Evolutionary conservation across 345 rosid genomes (phyloP).

Genomic region (Syzygium grande): DNA sequence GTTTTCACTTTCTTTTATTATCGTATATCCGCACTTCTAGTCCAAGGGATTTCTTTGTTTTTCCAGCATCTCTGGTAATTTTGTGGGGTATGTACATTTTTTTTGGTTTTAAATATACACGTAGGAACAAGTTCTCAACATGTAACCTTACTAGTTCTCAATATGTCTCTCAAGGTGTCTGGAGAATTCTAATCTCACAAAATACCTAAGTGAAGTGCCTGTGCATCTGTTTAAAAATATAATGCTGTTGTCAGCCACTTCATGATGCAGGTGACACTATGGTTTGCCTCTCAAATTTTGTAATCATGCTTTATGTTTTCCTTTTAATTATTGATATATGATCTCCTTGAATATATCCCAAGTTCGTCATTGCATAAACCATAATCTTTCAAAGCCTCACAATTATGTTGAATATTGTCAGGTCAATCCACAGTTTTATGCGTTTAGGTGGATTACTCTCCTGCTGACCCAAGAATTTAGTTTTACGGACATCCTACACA

Average conservation of each 20-base stretch:
- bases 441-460: constrained; percentile 97
- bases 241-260: background rate
- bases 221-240: background rate
- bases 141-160: background rate
- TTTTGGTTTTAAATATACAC: background rate
- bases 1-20: background rate
- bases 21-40: background rate
- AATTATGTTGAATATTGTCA: constrained; percentile 18
- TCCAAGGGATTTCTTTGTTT: background rate
- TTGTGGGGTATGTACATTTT: background rate
- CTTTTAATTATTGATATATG: background rate
- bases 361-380: background rate
- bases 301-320: background rate
- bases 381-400: background rate
- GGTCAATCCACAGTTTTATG: constrained; percentile 96
- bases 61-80: background rate
- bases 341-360: background rate
- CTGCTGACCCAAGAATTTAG: constrained; percentile 89
- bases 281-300: background rate
- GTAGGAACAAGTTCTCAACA: background rate
- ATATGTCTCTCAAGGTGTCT: background rate
- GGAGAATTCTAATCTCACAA: background rate
- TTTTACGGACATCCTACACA: constrained; percentile 74
- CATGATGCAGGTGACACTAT: background rate
- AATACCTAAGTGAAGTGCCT: background rate